phyloP scores from a whole-genome alignment of 768 basidiomycete genomes.

The Leccinum longicurvipes region DNA sequence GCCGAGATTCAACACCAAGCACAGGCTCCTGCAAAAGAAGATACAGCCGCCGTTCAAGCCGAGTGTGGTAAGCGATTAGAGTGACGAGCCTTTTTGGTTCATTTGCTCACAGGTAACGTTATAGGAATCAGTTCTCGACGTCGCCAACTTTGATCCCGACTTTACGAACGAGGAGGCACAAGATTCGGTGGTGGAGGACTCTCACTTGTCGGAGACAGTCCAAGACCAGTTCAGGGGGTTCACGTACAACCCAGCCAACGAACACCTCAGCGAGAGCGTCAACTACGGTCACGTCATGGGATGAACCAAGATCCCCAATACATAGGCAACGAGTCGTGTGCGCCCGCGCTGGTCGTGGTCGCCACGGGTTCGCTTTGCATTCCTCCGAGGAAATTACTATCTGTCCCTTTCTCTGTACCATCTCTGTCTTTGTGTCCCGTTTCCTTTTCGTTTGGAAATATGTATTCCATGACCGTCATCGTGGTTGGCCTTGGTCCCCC shows the following conservation, averaged over 20 bases:
- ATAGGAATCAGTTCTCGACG: slow-evolving; percentile 89
- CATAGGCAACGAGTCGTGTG: background rate
- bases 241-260: slow-evolving; percentile 83
- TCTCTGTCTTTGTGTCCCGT: background rate
- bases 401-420: background rate
- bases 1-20: slow-evolving; percentile 1
- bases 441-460: background rate
- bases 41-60: slow-evolving; percentile 98
- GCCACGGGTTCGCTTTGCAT: slow-evolving; percentile 4
- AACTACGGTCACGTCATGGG: slow-evolving; percentile 48
- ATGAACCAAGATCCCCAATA: slow-evolving; percentile 15
- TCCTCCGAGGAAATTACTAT: background rate
- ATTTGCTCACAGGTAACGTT: slow-evolving; percentile 6
- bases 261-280: slow-evolving; percentile 82
- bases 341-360: slow-evolving; percentile 23
- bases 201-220: slow-evolving; percentile 89
- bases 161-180: slow-evolving; percentile 94
- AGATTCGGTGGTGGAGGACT: slow-evolving; percentile 95
- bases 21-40: slow-evolving; percentile 83
- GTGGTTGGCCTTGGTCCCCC: background rate
- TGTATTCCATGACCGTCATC: background rate
- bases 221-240: slow-evolving; percentile 95
- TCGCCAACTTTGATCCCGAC: slow-evolving; percentile 96
- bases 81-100: background rate
- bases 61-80: slow-evolving; percentile 65